phyloP scores from a whole-genome alignment of 768 basidiomycete species.

The Tricholoma sp. region DNA sequence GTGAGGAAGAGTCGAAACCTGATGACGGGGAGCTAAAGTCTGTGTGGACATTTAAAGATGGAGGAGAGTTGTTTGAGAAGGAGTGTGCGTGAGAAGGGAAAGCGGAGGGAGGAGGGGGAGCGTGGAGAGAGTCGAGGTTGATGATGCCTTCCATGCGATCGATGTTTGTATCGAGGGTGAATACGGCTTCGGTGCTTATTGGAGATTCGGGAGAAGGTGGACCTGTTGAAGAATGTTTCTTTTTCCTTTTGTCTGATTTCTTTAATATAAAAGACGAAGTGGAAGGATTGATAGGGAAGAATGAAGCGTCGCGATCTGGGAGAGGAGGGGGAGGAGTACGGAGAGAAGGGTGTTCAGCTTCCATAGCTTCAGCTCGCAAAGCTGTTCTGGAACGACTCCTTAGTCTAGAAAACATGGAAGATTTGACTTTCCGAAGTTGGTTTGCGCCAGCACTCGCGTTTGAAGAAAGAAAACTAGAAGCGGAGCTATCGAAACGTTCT shows the following conservation, averaged over 20 bases:
- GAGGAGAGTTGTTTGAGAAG: not conserved
- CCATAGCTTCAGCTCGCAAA: slow-evolving; percentile 27
- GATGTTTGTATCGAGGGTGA: slow-evolving; percentile 62
- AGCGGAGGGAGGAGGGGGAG: not conserved
- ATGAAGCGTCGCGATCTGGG: slow-evolving; percentile 18
- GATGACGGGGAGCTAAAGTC: not conserved
- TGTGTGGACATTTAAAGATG: not conserved
- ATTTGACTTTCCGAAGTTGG: slow-evolving; percentile 43
- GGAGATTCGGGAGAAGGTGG: slow-evolving; percentile 24
- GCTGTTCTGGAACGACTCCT: slow-evolving; percentile 35
- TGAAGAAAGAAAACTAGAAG: not conserved
- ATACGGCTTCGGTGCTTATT: slow-evolving; percentile 26
- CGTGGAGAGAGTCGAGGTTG: slow-evolving; percentile 30
- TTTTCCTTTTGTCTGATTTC: slow-evolving; percentile 28
- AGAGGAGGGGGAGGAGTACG: slow-evolving; percentile 28
- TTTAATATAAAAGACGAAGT: slow-evolving; percentile 11
- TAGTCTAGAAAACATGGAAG: slow-evolving; percentile 40
- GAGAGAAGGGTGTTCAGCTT: slow-evolving; percentile 35
- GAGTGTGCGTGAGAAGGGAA: not conserved
- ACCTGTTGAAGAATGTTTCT: slow-evolving; percentile 21
- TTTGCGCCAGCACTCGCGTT: not conserved
- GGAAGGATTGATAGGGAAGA: slow-evolving; percentile 15
- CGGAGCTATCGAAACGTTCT: slow-evolving; percentile 20
- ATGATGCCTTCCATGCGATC: slow-evolving; percentile 82
- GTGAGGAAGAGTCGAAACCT: slow-evolving; percentile 1